Base-by-base conservation (phyloP, 1,284 basidiomycete species). In the Erythrobasidium hasegawianum region DNA sequence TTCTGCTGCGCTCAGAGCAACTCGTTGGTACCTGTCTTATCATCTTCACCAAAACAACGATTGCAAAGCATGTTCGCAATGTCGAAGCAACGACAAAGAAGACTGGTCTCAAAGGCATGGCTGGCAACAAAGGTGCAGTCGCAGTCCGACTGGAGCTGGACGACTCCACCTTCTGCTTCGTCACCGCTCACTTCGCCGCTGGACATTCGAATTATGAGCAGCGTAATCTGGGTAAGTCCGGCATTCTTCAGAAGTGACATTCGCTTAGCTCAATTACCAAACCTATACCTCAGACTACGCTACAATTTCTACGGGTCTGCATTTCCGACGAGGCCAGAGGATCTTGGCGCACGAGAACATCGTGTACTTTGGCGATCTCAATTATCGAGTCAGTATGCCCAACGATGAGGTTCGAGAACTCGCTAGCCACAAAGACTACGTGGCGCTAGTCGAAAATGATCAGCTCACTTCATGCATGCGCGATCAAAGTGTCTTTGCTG, bases 61-160 rank as follows among this genome's bases (percentile, higher is more conserved):
- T 97, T 50, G 85, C 88, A 1, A 81, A 84, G 20, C 82, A 88
- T 38, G 89, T 98, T 57, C 85, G 91, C 52, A 88, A 89, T 68
- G 91, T 98, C 8, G 96, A 98, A 78, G 92, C 87, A 2, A 83
- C 92, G 3, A 88, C 88, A 29, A 87, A 91, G 72, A 99, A 98
- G 90, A 98, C 96, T 2, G 96, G 96, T 20, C 81, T 98, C 41
- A 86, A 91, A 64, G 96, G 96, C 14, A 92, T 98, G 84, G 92
- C 90, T 4, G 96, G 96, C 22, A 99, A 98, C 79, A 99, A 80
- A 70, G 79, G 79, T 18, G 94, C 91, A 10, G 90, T 96, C 7
- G 93, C 88, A 1, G 89, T 99, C 71, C 86, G 96, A 20, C 81
- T 99, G 67, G 88, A 97, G 47, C 88, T 90, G 72, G 84, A 88